Evolutionary conservation across 2,329 filamentous ascomycete genomes (phyloP), one percentile per base, ranked within the genome.

Genomic region (Apiospora koreana): DNA sequence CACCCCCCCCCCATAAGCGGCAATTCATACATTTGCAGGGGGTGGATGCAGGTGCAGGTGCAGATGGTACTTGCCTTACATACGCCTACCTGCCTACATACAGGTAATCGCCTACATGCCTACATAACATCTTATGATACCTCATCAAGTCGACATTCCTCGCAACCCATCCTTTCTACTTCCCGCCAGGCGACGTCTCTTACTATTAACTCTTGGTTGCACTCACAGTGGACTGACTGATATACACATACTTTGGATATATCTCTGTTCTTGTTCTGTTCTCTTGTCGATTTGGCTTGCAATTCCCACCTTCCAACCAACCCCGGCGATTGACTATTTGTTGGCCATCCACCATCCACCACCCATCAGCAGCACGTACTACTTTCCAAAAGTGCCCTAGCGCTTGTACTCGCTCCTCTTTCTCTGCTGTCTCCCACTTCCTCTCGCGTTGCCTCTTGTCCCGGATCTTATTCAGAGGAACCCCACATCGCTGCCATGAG

Each of bases 401-500:
- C 54, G 50, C 50, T 58, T 31, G 54, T 62, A 38, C 31, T 58
- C 50, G 28, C 50, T 31, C 28, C 50, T 58, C 50, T 58, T 25
- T 31, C 54, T 35, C 28, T 38, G 54, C 35, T 21, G 16, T 58
- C 48, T 54, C 50, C 50, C 50, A 58, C 50, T 58, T 10, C 31
- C 54, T 58, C 50, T 31, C 28, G 50, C 54, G 31, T n/a, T 62
- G 54, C 54, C 54, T 62, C 54, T 58, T 25, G 4, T 31, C 31
- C 54, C 54, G 31, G 38, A 43, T 66, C 41, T 68, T 68, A 50
- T 54, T 68, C 66, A 50, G n/a, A 41, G 45, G 66, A 68, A 68
- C 66, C 66, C 66, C 66, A 68, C 66, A 68, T 45, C 66, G 66
- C 28, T 62, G 62, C 46, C 68, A 73, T 73, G 73, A 74, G 74